These are phyloP conservation scores for Mycosphaerella arachidis DNA, from an alignment of 2,329 filamentous ascomycete species.

Conservation along the genomic window DNA sequence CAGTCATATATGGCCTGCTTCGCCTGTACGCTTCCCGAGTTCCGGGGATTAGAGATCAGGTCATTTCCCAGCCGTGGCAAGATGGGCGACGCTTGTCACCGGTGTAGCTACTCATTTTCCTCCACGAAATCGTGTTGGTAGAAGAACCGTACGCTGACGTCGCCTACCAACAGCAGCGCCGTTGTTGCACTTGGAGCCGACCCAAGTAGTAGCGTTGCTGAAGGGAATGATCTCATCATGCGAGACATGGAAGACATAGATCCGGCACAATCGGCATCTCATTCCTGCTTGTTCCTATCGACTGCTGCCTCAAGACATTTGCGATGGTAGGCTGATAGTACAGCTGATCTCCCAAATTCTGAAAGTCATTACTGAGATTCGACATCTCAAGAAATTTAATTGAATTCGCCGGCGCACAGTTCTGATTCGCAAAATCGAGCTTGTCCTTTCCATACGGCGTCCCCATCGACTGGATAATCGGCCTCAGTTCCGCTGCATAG, in stretches of 20 bases:
- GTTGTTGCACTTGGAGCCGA: constrained; percentile 25
- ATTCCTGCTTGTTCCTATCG: constrained; percentile 22
- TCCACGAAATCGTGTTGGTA: not conserved
- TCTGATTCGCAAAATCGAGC: constrained; percentile 19
- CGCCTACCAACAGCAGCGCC: constrained; percentile 20
- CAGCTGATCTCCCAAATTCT: constrained; percentile 22
- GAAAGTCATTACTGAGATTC: constrained; percentile 15
- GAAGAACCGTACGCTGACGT: not conserved
- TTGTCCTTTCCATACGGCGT: constrained; percentile 20
- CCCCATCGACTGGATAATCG: constrained; percentile 18
- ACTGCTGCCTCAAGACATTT: constrained; percentile 15
- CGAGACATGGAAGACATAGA: constrained; percentile 28
- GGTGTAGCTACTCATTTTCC: not conserved
- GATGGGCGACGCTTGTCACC: not conserved
- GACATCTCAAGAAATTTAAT: constrained; percentile 23
- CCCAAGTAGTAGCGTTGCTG: constrained; percentile 23
- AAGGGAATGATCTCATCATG: constrained; percentile 32
- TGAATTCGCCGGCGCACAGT: constrained; percentile 22
- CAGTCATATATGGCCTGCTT: not conserved
- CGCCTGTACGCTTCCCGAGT: not conserved
- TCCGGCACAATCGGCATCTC: constrained; percentile 27
- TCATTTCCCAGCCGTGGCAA: not conserved
- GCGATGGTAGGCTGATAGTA: constrained; percentile 23
- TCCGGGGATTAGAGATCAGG: not conserved
- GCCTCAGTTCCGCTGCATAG: constrained; percentile 22